These are phyloP conservation scores for Termitomyces sp. DNA, from an alignment of 768 basidiomycete species.

Conservation along the genomic window DNA sequence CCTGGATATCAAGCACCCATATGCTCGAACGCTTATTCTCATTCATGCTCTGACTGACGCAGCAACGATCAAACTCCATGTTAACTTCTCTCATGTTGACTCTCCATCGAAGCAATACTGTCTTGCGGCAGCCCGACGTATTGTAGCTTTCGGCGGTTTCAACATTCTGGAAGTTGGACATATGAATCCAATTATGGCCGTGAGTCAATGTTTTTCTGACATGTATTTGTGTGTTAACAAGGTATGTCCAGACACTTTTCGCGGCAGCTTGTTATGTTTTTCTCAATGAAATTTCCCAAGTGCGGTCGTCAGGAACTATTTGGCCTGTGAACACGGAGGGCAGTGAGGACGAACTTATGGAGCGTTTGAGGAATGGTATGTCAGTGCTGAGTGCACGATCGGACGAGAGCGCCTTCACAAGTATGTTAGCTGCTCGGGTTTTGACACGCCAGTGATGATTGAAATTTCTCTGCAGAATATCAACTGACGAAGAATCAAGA, in stretches of 20 bases:
- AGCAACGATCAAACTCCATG: slow-evolving; percentile 48
- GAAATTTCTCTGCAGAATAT: slow-evolving; percentile 24
- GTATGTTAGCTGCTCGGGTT: slow-evolving; percentile 25
- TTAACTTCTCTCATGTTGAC: slow-evolving; percentile 37
- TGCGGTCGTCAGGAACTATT: slow-evolving; percentile 26
- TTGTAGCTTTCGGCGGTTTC: slow-evolving; percentile 33
- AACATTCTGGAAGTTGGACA: slow-evolving; percentile 32
- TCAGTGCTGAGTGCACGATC: slow-evolving; percentile 37
- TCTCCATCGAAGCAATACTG: slow-evolving; percentile 37
- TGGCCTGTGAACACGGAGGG: slow-evolving; percentile 23
- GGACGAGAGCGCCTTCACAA: slow-evolving; percentile 37
- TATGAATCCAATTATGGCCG: slow-evolving; percentile 48
- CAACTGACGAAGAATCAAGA: slow-evolving; percentile 42
- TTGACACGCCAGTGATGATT: neutral
- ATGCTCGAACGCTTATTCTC: slow-evolving; percentile 32
- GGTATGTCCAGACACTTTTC: slow-evolving; percentile 35
- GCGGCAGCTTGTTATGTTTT: slow-evolving; percentile 40
- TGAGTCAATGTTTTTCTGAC: slow-evolving; percentile 22
- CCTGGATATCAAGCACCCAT: slow-evolving; percentile 26
- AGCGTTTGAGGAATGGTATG: slow-evolving; percentile 32
- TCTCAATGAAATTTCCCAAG: slow-evolving; percentile 38
- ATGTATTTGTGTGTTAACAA: slow-evolving; percentile 2
- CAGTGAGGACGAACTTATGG: slow-evolving; percentile 37
- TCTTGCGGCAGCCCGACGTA: slow-evolving; percentile 35
- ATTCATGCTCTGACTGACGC: slow-evolving; percentile 43